Evolutionary conservation across 441 rosid genomes (phyloP).

Genomic region (Bruguiera hainesii): DNA sequence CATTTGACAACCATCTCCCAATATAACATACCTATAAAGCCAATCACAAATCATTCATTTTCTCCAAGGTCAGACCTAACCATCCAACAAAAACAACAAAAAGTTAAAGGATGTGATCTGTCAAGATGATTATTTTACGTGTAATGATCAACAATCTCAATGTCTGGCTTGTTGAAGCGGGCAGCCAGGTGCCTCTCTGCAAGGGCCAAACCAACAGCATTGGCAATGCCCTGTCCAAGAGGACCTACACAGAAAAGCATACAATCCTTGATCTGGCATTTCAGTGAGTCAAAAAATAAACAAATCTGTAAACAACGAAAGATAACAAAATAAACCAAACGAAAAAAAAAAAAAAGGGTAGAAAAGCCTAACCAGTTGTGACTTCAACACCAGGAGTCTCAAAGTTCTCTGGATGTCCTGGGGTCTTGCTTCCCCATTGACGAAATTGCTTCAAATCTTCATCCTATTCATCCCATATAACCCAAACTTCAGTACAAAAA

Average conservation of each 20-base stretch:
- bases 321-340: background rate
- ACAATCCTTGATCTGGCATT: background rate
- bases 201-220: constrained; percentile 99
- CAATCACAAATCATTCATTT: constrained; percentile 10
- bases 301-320: background rate
- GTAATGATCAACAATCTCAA: constrained; percentile 89
- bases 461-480: constrained; percentile 41
- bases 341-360: background rate
- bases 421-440: constrained; percentile 95
- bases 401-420: constrained; percentile 99
- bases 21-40: constrained; percentile 43
- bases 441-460: constrained; percentile 93
- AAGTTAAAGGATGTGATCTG: background rate
- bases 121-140: constrained; percentile 43
- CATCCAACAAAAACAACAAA: constrained; percentile 5
- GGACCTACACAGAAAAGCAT: constrained; percentile 55
- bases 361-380: constrained; percentile 72
- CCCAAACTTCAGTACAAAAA: constrained; percentile 7
- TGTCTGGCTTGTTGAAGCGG: constrained; percentile 89
- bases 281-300: no score
- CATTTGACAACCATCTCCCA: constrained; percentile 98
- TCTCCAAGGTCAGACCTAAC: background rate
- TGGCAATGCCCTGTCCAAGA: constrained; percentile 97
- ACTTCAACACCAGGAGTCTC: constrained; percentile 99
- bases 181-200: constrained; percentile 98